phyloP scores from a whole-genome alignment of 306 rosid genomes.

The Senna siamea region DNA sequence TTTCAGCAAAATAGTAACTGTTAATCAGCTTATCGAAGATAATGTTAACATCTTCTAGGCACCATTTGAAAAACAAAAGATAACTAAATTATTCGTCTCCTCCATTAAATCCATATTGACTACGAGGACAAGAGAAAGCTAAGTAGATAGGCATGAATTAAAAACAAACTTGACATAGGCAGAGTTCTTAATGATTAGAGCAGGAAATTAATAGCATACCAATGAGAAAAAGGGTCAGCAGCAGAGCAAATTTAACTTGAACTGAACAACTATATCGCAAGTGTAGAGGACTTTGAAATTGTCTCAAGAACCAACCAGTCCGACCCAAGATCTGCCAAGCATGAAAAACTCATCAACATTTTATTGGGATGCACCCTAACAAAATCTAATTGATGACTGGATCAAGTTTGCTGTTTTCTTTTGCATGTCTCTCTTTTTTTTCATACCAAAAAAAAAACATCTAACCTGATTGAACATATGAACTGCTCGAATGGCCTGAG shows the following conservation, averaged over 20 bases:
- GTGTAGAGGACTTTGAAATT: conserved; percentile 54
- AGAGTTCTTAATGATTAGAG: conserved; percentile 7
- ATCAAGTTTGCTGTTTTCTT: conserved; percentile 7
- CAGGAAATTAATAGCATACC: conserved; percentile 64
- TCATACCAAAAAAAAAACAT: conserved; percentile 1
- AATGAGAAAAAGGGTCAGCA: conserved; percentile 76
- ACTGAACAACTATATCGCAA: conserved; percentile 64
- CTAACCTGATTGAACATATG: conserved; percentile 73
- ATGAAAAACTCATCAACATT: conserved; percentile 26
- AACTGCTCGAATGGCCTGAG: conserved; percentile 57
- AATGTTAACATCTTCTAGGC: background rate
- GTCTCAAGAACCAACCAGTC: conserved; percentile 57
- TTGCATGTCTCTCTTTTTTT: conserved; percentile 18
- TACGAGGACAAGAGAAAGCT: conserved; percentile 1
- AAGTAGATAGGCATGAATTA: conserved; percentile 6
- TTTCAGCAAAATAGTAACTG: background rate
- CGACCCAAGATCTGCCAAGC: conserved; percentile 58
- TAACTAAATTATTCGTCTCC: background rate
- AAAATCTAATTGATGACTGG: conserved; percentile 3
- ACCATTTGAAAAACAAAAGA: background rate
- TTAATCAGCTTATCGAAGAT: background rate
- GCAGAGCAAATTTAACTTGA: conserved; percentile 74
- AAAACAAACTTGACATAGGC: background rate
- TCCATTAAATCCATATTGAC: background rate
- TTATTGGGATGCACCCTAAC: background rate